Evolutionary conservation across 129 eudicot genomes (phyloP), one percentile per base, ranked within the genome.

Genomic region (Kitagawia praeruptora): DNA sequence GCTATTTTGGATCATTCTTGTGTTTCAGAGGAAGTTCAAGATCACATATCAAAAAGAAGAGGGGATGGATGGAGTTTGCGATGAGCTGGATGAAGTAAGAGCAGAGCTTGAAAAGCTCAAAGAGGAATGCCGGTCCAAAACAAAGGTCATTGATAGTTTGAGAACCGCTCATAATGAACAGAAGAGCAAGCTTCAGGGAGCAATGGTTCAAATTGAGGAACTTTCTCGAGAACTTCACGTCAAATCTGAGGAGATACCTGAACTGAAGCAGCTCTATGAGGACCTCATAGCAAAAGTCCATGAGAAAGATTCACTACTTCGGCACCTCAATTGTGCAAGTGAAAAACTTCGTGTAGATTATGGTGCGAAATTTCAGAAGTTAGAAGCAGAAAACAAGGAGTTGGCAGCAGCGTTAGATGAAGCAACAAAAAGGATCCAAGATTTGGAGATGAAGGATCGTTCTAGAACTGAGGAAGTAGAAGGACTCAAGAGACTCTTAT

Each of bases 371-470:
- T 64, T 86, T 82, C 81, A 72, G 47, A 86, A 64, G 73, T 49
- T 86, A 77, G 92, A 86, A 82, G 85, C 64, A 7, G 89, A 88
- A 79, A 88, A 86, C 83, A 82, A 86, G 78, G 87, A 85, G 49
- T 87, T 90, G 54, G 76, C 82, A 27, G 78, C 80, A 85, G 86
- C 89, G 47, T 80, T 90, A 81, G 92, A 88, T 38, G 91, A 88
- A 74, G 82, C 89, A 73, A 86, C 84, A 75, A 14, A 81, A 42
- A 83, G 70, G 80, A 83, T 70, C 3, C 84, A 81, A n/a, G 88
- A 56, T 69, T 61, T 86, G 87, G 88, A 85, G 83, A 67, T 78
- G 34, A 83, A 86, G 69, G 61, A 87, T 70, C 44, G 82, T 67
- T 75, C 85, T 76, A 53, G 79, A 54, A 71, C 81, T 64, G 70